Base-by-base conservation (phyloP, 305 asterid genomes). In the Rubia balearica region DNA sequence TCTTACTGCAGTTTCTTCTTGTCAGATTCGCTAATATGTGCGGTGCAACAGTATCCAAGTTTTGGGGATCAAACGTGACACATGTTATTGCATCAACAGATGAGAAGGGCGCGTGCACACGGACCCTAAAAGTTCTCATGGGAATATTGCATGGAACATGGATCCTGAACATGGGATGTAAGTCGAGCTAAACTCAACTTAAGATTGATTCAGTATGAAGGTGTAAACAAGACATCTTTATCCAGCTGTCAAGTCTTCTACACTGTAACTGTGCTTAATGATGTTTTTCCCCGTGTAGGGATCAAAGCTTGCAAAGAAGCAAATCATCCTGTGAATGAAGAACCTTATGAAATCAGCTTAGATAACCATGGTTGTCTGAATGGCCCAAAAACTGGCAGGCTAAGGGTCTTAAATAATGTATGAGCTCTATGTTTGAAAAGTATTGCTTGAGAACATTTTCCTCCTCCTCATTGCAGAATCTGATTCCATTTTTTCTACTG, bases 91-190 rank as follows among this genome's bases (percentile, higher is more conserved):
- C 97, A 36, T 82, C 95, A 69, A 87, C 95, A 17, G 89, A 94
- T 79, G 81, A 84, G 69, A 80, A 83, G 69, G 99, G 97, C 68
- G 93, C 97, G 67, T 89, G 90, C 79, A 85, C 89, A 53, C 83
- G 97, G 83, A 91, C 98, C 62, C 71, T 85, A 33, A 94, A 94
- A 80, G 84, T 94, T 82, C 96, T 94, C 74, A 88, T 94, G 96
- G 97, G 90, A 3, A 88, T 94, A 73, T 78, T 91, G 79, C 79
- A 88, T 60, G 98, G 97, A 69, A 89, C 76, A 80, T 94, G 99
- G 97, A 73, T 91, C 76, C 84, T 94, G 41, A 81, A 89, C 22
- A 79, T 87, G 80, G 95, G 85, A 51, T 94, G 99, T 94, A 84
- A 85, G 98, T 70, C 51, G 64, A 70, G 12, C 71, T 42, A 48